Evolutionary conservation across 768 basidiomycete species (phyloP), one percentile per base, ranked within the genome.

Genomic region (Cystoderma amianthinum): DNA sequence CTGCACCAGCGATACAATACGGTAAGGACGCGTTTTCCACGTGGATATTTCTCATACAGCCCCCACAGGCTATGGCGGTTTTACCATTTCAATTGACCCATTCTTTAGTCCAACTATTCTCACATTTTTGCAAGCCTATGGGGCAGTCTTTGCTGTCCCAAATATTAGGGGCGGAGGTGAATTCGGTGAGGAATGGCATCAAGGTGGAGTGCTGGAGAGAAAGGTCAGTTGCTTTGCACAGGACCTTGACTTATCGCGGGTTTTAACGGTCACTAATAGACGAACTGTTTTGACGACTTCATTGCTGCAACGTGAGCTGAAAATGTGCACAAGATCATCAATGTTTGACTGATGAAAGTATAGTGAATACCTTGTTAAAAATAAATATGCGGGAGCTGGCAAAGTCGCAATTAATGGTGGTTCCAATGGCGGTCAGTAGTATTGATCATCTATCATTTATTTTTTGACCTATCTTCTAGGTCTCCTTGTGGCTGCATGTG

Each of bases 101-200:
- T 77, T 74, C 56, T 91, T 89, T 65, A 83, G 74, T 44, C 63
- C 84, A 5, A 62, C 76, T 3, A 74, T 85, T 39, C 68, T 92
- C 32, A 88, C 85, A 0, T 84, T 85, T 60, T 61, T 87, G 44
- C 75, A 85, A 58, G 68, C 66, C 30, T 91, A 85, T 51, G 75
- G 82, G 6, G 81, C 75, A 5, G 61, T 88, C 21, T 68, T 80
- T 21, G 87, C 83, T 11, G 62, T 71, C 15, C 65, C 67, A 1
- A 77, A 69, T 47, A 78, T 82, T 45, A 67, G 83, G 40, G 82
- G 82, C 7, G 88, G 88, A 3, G 72, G 73, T 1, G 85, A 88
- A 54, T 90, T 88, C 47, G 88, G 89, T 11, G 83, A 90, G 50
- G 73, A 79, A n/a, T 92, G 89, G 89, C 87, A 91, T 56, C 52